These are phyloP conservation scores for Penicillium crustosum DNA, from an alignment of 2,329 filamentous ascomycete genomes.

Conservation along the genomic window DNA sequence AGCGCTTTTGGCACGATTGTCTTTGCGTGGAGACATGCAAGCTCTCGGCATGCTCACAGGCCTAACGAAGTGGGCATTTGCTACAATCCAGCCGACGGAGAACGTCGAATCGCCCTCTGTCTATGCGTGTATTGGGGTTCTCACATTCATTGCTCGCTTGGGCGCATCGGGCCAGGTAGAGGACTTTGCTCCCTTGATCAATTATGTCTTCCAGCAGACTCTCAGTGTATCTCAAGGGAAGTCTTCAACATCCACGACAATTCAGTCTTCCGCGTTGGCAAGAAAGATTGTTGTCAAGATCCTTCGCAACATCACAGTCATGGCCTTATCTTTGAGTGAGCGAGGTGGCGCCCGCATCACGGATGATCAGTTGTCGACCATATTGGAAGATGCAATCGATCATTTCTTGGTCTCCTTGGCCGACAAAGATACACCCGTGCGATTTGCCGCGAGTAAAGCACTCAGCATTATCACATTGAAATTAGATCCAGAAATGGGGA, in stretches of 20 bases:
- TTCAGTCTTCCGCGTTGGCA: constrained; percentile 73
- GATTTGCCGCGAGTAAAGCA: constrained; percentile 88
- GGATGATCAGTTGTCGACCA: constrained; percentile 45
- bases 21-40: constrained; percentile 88
- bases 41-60: constrained; percentile 66
- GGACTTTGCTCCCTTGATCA: constrained; percentile 68
- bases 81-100: constrained; percentile 53
- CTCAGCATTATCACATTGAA: constrained; percentile 83
- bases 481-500: constrained; percentile 75
- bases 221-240: constrained; percentile 58
- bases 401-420: constrained; percentile 74
- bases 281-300: constrained; percentile 83
- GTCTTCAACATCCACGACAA: constrained; percentile 50
- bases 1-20: constrained; percentile 73
- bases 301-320: constrained; percentile 69
- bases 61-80: constrained; percentile 70
- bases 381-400: constrained; percentile 79
- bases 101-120: constrained; percentile 51
- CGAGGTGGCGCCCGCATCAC: constrained; percentile 27
- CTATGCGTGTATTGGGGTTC: constrained; percentile 74
- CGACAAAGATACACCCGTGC: constrained; percentile 87
- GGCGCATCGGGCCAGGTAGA: constrained; percentile 70
- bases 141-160: constrained; percentile 77
- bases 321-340: constrained; percentile 58
- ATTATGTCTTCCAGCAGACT: constrained; percentile 64